Base-by-base conservation (phyloP, 306 rosid genomes). In the Luffa aegyptiaca region DNA sequence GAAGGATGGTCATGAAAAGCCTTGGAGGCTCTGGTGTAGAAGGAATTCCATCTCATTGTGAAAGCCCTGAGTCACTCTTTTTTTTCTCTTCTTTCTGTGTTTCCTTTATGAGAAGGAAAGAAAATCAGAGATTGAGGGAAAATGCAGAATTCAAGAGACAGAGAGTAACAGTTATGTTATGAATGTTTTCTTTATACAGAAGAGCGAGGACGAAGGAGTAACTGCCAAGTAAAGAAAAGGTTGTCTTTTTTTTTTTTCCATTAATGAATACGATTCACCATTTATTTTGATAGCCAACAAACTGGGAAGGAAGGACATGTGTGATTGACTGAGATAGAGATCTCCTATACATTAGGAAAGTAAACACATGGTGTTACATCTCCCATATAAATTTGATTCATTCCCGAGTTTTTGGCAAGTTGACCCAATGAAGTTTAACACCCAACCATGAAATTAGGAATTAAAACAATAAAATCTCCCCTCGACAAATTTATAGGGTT, bases 11-110 rank as follows among this genome's bases (percentile, higher is more conserved):
- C 85, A 79, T 59, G 82, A 82, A 87, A 82, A 49, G 84, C 45
- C 81, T 64, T 70, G 5, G 91, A 90, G 77, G 90, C 77, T 79
- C 83, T 93, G 18, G 85, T 39, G 63, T 56, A 89, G 87, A 89
- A 80, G 61, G 88, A 36, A 78, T 78, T 75, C 33, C 80, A 84
- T 13, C 83, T 45, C 98, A 93, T 89, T 77, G 78, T 49, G 10
- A 49, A 49, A 71, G 39, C 56, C 36, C 36, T 69, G 75, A 37
- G 10, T 69, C 52, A 44, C 55, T 11, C 3, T 2, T 64, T 35
- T 4, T 63, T 6, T 36, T 35, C 8, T 62, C n/a, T 61, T 26
- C 9, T 63, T 35, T 31, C 44, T 9, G 36, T 21, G 36, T 59
- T 59, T 56, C 62, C 71, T n/a, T 44, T 69, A 9, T 1, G 51